Evolutionary conservation across 2,329 filamentous ascomycete genomes (phyloP), one percentile per base, ranked within the genome.

Genomic region (Zarea fungicola): DNA sequence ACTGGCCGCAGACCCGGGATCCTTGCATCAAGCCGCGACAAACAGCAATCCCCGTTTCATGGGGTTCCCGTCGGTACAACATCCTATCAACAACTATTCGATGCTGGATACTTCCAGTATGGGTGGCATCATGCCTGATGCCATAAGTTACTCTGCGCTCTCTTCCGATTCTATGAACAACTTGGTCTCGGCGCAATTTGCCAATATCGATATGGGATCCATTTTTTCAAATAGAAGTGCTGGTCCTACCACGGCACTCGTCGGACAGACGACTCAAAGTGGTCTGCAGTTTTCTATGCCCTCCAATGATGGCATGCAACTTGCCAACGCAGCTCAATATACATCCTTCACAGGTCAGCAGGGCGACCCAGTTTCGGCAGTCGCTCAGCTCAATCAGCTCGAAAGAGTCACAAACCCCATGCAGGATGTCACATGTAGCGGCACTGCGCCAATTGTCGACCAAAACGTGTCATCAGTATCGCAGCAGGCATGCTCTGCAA

Each of bases 401-500:
- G 39, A 49, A 21, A 11, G 29, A 14, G 4, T 29, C 9, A 9
- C 11, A 6, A 37, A 23, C 8, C 13, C 29, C 22, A 16, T 31
- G n/a, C 46, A n/a, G 22, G 32, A 42, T 31, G 13, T 39, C 7
- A 42, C 37, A n/a, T 25, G 16, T n/a, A 10, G 25, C 9, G 37
- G 31, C 3, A 5, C 46, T 11, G 46, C 23, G 19, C 21, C 39
- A 28, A 11, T 9, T 29, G 31, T 25, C 26, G 48, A 42, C 28
- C 41, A 25, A 42, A 22, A 10, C n/a, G 36, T 35, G 18, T 49
- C 57, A 23, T 16, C 58, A 3, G 51, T 65, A 3, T 62, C 64
- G 9, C 61, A 60, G 8, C 62, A 64, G 19, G 54, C 62, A 22
- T 65, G 65, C 7, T 61, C 63, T n/a, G 47, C 63, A 3, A 58